Evolutionary conservation across 2,329 filamentous ascomycete genomes (phyloP).

Genomic region (Exophiala alcalophila): DNA sequence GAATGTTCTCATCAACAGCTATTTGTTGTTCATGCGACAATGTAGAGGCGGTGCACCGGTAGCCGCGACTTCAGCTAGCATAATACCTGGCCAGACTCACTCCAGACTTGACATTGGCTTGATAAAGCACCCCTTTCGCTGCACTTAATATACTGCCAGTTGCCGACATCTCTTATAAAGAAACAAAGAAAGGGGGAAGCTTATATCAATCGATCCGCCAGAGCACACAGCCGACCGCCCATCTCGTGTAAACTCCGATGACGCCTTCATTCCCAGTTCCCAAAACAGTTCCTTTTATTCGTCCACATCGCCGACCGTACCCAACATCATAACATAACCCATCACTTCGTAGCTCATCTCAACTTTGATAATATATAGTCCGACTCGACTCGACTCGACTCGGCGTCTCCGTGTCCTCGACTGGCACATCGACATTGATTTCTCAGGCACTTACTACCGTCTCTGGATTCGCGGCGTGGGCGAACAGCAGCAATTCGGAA

Average conservation of each 20-base stretch:
- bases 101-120: background rate
- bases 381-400: background rate
- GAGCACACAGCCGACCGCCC: conserved; percentile 4
- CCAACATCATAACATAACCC: conserved; percentile 25
- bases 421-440: background rate
- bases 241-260: background rate
- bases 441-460: conserved; percentile 9
- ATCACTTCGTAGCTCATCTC: conserved; percentile 25
- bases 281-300: background rate
- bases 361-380: conserved; percentile 3
- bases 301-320: conserved; percentile 8
- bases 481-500: conserved; percentile 29
- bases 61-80: too few species aligned
- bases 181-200: background rate
- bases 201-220: background rate
- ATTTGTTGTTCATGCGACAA: too few species aligned
- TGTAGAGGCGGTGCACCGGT: too few species aligned
- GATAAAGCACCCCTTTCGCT: background rate
- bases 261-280: background rate
- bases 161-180: conserved; percentile 5
- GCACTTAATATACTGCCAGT: conserved; percentile 8
- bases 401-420: background rate
- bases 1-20: too few species aligned
- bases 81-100: background rate
- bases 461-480: conserved; percentile 20